Conservation (phyloP, 768 basidiomycete species). For the Podaxis sp. region DNA sequence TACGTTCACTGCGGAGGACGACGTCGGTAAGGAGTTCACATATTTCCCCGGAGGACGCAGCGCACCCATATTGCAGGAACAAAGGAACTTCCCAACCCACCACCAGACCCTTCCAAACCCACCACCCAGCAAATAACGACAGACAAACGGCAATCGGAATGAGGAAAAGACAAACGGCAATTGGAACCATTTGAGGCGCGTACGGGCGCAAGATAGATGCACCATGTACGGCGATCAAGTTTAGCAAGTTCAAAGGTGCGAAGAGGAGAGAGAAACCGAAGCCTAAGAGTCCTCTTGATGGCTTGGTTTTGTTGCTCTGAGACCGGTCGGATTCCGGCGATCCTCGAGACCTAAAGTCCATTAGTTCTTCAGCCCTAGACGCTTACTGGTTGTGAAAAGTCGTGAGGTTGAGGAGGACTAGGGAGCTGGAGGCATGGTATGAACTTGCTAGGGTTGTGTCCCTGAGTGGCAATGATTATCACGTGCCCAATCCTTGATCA, state of each 20-base stretch:
- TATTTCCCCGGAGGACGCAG: slow-evolving; percentile 1
- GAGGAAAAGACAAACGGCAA: slow-evolving; percentile 54
- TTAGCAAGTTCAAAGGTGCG: slow-evolving; percentile 15
- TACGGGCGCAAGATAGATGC: slow-evolving; percentile 42
- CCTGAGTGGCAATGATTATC: not conserved
- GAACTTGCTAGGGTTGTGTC: not conserved
- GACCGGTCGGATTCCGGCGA: not conserved
- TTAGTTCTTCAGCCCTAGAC: not conserved
- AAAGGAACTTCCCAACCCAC: slow-evolving; percentile 66
- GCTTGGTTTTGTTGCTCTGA: too few species aligned
- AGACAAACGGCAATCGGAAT: slow-evolving; percentile 59
- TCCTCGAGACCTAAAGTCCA: not conserved
- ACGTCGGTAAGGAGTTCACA: slow-evolving; percentile 5
- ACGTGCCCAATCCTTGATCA: not conserved
- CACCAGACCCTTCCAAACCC: slow-evolving; percentile 71
- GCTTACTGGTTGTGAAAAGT: not conserved
- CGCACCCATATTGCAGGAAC: slow-evolving; percentile 80
- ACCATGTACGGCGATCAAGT: slow-evolving; percentile 16
- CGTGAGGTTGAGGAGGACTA: not conserved
- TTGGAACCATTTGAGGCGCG: slow-evolving; percentile 61
- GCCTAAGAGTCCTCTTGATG: not conserved
- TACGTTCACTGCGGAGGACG: slow-evolving; percentile 47
- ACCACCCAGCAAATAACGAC: slow-evolving; percentile 63
- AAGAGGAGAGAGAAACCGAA: slow-evolving; percentile 10
- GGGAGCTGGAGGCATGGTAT: not conserved